Base-by-base conservation (phyloP, 768 basidiomycete genomes). In the Suillus luteus region DNA sequence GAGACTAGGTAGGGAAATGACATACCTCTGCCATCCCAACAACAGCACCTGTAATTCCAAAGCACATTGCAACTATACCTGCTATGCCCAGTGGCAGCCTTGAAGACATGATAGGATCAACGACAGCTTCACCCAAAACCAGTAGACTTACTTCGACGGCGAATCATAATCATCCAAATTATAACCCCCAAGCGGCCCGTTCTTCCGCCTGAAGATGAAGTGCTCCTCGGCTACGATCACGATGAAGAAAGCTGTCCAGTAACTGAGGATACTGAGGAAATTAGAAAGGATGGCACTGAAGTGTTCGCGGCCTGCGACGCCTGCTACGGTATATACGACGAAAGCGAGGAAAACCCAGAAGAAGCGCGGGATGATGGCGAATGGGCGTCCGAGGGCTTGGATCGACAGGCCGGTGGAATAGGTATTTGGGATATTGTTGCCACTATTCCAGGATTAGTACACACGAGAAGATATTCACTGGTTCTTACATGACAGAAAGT, bases 21-120 rank as follows among this genome's bases (percentile, higher is more conserved):
- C 72, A 64, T 43, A 74, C 75, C 63, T 83, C 78, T 11, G 84
- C 79, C 85, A 86, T 86, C 2, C 83, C 81, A 7, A 84, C 71
- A 1, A 85, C 80, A 0, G 84, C 83, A 1, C 83, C 82, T 0
- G 70, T 79, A 2, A 82, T 78, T 11, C 84, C 84, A 59, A 77
- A 82, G 63, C 75, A 79, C 31, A 74, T 78, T 0, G 84, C 83
- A 43, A 80, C 65, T 1, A 85, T 67, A 31, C 82, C 85, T 0
- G 85, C 84, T 11, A 79, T 60, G 6, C 85, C 85, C 0, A 80
- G 44, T 0, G 85, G 85, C 15, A 86, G 78, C 55, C 80, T 82
- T 37, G 3, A 35, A 7, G n/a, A 31, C 8, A 31, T 15, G 11
- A 0, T 10, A n/a, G 35, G 43, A 0, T 31, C 44, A 38, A 52